phyloP scores from a whole-genome alignment of 257 asterid genomes.

The Solanum sparsipilum region DNA sequence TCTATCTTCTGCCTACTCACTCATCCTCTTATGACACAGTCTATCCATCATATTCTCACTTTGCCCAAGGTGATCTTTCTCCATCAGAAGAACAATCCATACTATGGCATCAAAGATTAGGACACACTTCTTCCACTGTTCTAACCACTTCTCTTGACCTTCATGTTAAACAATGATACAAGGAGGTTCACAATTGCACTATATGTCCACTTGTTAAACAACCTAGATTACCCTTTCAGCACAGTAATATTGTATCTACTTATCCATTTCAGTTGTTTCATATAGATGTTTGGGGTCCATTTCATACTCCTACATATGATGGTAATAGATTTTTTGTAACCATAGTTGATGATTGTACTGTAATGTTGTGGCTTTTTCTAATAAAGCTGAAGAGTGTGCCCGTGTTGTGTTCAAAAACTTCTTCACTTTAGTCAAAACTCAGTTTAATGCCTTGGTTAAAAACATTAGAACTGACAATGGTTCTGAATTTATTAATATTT shows the following conservation, averaged over 20 bases:
- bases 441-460: too few species aligned
- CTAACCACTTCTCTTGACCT: too few species aligned
- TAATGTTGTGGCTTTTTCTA: too few species aligned
- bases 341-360: neutral
- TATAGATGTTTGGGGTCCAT: neutral
- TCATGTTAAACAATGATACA: neutral
- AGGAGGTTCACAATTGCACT: neutral
- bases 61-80: neutral
- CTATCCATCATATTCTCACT: too few species aligned
- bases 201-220: neutral
- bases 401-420: neutral
- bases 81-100: neutral
- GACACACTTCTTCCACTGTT: neutral
- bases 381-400: neutral
- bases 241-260: neutral
- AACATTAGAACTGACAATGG: neutral
- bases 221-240: neutral
- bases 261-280: neutral
- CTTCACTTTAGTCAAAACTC: neutral
- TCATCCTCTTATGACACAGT: too few species aligned
- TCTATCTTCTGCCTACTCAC: too few species aligned
- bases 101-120: neutral
- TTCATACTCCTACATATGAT: neutral
- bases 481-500: too few species aligned
- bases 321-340: neutral